Percentiles rank a stretch among this genome's conserved stretches.
phyloP scores from a whole-genome alignment of 306 rosid genomes.

The Herpetospermum pedunculosum region DNA sequence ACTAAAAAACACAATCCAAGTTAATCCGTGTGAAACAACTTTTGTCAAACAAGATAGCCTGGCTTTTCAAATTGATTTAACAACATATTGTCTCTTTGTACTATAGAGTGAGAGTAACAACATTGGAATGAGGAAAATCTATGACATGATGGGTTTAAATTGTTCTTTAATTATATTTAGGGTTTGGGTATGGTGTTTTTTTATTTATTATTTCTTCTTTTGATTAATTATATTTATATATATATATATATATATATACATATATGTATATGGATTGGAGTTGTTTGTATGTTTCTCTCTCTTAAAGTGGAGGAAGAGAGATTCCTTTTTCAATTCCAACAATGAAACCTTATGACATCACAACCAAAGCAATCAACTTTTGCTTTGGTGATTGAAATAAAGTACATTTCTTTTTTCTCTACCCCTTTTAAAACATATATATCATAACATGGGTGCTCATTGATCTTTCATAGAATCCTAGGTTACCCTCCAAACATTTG shows the following conservation, averaged over 20 bases:
- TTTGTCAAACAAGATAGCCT: neutral
- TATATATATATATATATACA: neutral
- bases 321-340: constrained; percentile 3
- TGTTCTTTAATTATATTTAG: constrained; percentile 1
- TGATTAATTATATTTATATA: neutral
- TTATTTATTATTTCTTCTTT: neutral
- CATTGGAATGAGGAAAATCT: constrained; percentile 12
- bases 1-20: neutral
- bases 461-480: constrained; percentile 2
- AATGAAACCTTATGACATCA: constrained; percentile 1
- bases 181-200: neutral
- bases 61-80: neutral
- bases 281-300: neutral
- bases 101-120: neutral
- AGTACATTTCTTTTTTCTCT: neutral
- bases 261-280: neutral
- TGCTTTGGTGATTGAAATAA: constrained; percentile 9
- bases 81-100: neutral
- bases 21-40: constrained; percentile 1
- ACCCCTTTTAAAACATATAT: neutral
- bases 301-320: neutral
- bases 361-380: neutral
- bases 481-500: neutral
- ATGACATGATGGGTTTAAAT: neutral
- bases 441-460: neutral